Evolutionary conservation across 352 stramenopile species (phyloP).

Genomic region (Pythium coloratum): DNA sequence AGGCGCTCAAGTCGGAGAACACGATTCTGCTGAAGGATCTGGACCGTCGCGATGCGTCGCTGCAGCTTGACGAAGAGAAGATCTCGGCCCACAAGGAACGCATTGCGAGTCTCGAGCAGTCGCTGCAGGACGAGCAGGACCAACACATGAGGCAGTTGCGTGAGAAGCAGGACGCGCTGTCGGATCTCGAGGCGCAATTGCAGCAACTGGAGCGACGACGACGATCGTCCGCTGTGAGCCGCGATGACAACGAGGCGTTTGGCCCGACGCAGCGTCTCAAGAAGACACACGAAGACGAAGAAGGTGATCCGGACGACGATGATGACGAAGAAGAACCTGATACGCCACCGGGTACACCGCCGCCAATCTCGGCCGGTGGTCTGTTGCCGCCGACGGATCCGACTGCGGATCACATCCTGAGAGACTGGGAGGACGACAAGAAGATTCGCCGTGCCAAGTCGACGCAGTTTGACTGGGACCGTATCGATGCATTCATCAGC

Average conservation of each 20-base stretch:
- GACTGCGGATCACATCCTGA: slow-evolving; percentile 54
- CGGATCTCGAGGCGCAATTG: slow-evolving; percentile 61
- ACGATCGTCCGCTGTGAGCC: slow-evolving; percentile 45
- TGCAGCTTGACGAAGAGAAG: slow-evolving; percentile 70
- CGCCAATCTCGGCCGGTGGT: slow-evolving; percentile 58
- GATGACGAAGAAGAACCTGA: slow-evolving; percentile 49
- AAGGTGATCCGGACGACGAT: slow-evolving; percentile 25
- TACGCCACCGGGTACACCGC: slow-evolving; percentile 73
- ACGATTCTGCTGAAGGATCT: slow-evolving; percentile 72
- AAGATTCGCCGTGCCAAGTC: slow-evolving; percentile 47
- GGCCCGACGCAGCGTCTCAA: slow-evolving; percentile 42
- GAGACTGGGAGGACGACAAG: slow-evolving; percentile 70
- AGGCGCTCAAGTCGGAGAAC: slow-evolving; percentile 69
- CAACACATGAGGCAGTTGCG: slow-evolving; percentile 58
- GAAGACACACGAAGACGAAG: slow-evolving; percentile 31
- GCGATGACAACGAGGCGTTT: slow-evolving; percentile 50
- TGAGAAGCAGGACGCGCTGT: slow-evolving; percentile 73
- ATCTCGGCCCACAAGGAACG: slow-evolving; percentile 60
- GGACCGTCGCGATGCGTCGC: slow-evolving; percentile 61
- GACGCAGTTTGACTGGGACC: slow-evolving; percentile 45
- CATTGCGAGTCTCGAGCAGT: slow-evolving; percentile 56
- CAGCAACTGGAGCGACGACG: slow-evolving; percentile 60
- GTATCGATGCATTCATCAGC: slow-evolving; percentile 49
- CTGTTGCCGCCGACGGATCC: slow-evolving; percentile 54
- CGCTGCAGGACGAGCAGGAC: slow-evolving; percentile 65